A percentile compares a stretch with the other conserved stretches of the same genome.
These are phyloP conservation scores for Diaporthe eres DNA, from an alignment of 2,329 filamentous ascomycete genomes.

Conservation along the genomic window DNA sequence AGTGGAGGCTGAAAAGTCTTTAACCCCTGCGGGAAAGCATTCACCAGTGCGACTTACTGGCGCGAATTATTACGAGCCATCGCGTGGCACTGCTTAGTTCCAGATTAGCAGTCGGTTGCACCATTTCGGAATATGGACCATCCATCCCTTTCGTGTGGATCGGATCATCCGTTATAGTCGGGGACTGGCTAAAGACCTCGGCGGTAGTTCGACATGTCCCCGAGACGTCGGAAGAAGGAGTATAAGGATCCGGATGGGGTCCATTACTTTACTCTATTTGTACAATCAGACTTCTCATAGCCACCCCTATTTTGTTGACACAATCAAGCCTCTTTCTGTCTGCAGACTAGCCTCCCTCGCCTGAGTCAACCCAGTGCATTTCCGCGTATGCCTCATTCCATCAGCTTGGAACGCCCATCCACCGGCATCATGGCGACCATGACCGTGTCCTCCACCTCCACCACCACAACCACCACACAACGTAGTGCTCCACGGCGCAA, in stretches of 20 bases:
- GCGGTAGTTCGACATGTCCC: slow-evolving; percentile 1
- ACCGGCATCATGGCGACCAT: slow-evolving; percentile 37
- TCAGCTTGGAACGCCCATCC: slow-evolving; percentile 20
- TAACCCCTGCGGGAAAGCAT: slow-evolving; percentile 26
- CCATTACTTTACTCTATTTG: slow-evolving; percentile 15
- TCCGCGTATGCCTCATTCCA: slow-evolving; percentile 19
- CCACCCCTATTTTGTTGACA: slow-evolving; percentile 13
- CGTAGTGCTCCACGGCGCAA: slow-evolving; percentile 26
- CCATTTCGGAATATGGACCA: slow-evolving; percentile 8
- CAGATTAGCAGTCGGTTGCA: background rate
- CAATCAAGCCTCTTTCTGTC: no score
- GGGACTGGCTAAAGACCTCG: background rate
- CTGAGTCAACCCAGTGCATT: background rate
- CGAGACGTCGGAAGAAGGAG: slow-evolving; percentile 14
- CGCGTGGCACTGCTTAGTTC: slow-evolving; percentile 3
- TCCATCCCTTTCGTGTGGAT: background rate
- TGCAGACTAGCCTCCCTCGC: background rate
- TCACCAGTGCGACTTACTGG: background rate
- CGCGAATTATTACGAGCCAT: background rate
- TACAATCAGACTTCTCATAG: background rate
- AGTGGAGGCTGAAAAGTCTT: slow-evolving; percentile 30
- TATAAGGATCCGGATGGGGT: slow-evolving; percentile 26
- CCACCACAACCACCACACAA: slow-evolving; percentile 1
- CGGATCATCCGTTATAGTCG: background rate
- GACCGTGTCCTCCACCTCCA: slow-evolving; percentile 33